Conservation (phyloP, 768 basidiomycete species). For the Pulveroboletus sp. region DNA sequence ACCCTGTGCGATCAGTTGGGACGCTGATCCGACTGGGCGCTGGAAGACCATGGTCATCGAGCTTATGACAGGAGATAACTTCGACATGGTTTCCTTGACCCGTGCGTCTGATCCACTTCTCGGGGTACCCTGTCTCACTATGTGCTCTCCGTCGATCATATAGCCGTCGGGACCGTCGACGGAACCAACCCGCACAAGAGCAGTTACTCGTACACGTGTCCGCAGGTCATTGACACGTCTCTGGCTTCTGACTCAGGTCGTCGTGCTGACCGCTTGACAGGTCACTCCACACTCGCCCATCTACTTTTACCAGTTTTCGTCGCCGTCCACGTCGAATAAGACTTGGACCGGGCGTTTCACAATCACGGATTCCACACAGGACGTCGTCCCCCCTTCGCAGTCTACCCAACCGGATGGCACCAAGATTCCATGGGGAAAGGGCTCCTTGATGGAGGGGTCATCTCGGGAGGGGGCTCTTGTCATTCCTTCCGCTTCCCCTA, state of each 20-base stretch:
- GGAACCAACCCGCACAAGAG: conserved; percentile 50
- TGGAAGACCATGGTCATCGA: conserved; percentile 76
- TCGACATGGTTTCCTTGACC: conserved; percentile 60
- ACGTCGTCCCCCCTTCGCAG: conserved; percentile 47
- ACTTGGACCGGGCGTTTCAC: conserved; percentile 76
- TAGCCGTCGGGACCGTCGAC: conserved; percentile 65
- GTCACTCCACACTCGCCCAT: conserved; percentile 61
- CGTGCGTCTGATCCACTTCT: conserved; percentile 40
- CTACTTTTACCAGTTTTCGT: conserved; percentile 79
- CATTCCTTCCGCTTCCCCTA: conserved; percentile 16
- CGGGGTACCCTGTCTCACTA: not conserved
- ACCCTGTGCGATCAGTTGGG: conserved; percentile 58
- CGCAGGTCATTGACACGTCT: conserved; percentile 42
- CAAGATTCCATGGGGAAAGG: conserved; percentile 63
- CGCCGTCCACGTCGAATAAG: conserved; percentile 36
- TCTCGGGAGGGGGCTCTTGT: no score
- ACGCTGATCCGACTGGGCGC: conserved; percentile 47
- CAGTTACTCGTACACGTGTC: conserved; percentile 59
- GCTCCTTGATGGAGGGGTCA: conserved; percentile 46
- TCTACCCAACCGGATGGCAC: conserved; percentile 48
- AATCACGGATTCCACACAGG: conserved; percentile 51
- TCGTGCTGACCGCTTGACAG: conserved; percentile 29
- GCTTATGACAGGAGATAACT: conserved; percentile 78
- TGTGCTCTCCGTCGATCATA: not conserved
- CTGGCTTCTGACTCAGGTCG: not conserved